These are phyloP conservation scores for Glycine soja DNA, from an alignment of 306 rosid genomes.

Conservation along the genomic window DNA sequence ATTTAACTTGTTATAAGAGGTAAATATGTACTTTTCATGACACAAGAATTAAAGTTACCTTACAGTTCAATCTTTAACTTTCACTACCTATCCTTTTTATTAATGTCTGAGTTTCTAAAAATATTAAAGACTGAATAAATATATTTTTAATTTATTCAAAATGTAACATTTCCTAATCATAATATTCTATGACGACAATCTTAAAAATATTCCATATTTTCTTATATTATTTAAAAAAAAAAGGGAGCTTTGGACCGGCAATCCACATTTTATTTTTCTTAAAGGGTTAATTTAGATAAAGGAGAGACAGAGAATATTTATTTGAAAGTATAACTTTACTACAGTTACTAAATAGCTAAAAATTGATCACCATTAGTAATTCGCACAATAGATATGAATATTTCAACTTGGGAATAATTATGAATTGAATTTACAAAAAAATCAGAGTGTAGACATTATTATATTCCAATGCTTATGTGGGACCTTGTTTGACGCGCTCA, in stretches of 20 bases:
- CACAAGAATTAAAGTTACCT: not conserved
- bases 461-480: slow-evolving; percentile 6
- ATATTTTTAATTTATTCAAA: not conserved
- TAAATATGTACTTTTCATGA: not conserved
- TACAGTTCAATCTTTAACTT: not conserved
- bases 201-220: not conserved
- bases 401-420: slow-evolving; percentile 12
- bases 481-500: slow-evolving; percentile 37
- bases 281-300: not conserved
- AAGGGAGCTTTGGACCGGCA: not conserved
- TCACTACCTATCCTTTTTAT: not conserved
- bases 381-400: not conserved
- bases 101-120: not conserved
- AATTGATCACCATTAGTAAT: no score
- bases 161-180: not conserved
- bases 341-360: not conserved
- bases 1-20: not conserved
- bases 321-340: not conserved
- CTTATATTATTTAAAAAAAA: not conserved
- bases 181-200: not conserved
- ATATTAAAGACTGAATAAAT: not conserved
- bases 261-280: not conserved
- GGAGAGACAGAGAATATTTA: not conserved
- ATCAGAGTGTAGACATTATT: not conserved
- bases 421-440: not conserved